Conservation (phyloP, 805 yeast genomes). For the Metschnikowia corniflorae region DNA sequence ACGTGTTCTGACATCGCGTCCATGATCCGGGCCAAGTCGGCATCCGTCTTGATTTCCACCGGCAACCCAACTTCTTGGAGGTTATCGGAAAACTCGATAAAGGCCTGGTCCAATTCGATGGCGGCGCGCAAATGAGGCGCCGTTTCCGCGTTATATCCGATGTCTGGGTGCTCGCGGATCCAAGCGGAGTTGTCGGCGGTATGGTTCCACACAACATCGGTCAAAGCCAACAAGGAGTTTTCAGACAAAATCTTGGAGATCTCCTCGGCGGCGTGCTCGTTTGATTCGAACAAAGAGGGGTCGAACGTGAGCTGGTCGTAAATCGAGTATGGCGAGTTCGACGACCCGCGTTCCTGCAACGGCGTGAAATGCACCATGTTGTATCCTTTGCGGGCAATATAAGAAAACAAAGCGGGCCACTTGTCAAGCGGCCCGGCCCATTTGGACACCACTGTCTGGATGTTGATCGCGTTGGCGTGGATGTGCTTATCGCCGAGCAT, state of each 20-base stretch:
- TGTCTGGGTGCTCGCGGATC: slow-evolving; percentile 83
- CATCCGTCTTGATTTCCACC: slow-evolving; percentile 43
- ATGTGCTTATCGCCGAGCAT: slow-evolving; percentile 51
- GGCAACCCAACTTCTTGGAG: slow-evolving; percentile 63
- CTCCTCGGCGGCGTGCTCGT: slow-evolving; percentile 51
- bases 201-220: slow-evolving; percentile 93
- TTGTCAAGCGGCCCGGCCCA: slow-evolving; percentile 72
- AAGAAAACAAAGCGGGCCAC: slow-evolving; percentile 67
- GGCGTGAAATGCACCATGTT: slow-evolving; percentile 98
- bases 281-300: slow-evolving; percentile 52
- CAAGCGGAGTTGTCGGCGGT: slow-evolving; percentile 89
- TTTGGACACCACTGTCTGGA: slow-evolving; percentile 85
- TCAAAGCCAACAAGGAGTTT: slow-evolving; percentile 67
- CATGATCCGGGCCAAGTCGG: slow-evolving; percentile 59
- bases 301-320: slow-evolving; percentile 82
- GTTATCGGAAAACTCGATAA: slow-evolving; percentile 60
- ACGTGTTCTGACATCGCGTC: slow-evolving; percentile 70
- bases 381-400: slow-evolving; percentile 72
- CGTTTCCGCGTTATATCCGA: slow-evolving; percentile 80
- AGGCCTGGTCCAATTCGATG: slow-evolving; percentile 71
- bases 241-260: slow-evolving; percentile 48
- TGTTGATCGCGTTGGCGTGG: slow-evolving; percentile 72
- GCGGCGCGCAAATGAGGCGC: slow-evolving; percentile 89
- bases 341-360: slow-evolving; percentile 80
- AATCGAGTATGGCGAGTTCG: slow-evolving; percentile 91